Evolutionary conservation across 441 rosid species (phyloP).

Genomic region (Eruca vesicaria): DNA sequence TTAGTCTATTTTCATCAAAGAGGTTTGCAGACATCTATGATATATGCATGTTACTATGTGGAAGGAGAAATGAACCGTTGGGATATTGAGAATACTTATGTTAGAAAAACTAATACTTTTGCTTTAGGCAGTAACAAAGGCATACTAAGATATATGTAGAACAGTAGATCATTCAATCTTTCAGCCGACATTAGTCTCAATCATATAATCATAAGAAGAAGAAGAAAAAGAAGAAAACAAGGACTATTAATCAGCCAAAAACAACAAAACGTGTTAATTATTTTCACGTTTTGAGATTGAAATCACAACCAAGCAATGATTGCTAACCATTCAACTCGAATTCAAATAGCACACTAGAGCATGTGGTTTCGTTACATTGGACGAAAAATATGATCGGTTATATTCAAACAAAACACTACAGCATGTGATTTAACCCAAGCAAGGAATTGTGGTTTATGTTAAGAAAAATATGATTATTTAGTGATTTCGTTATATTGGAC

Average conservation of each 20-base stretch:
- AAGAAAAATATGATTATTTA: too few relatives aligned
- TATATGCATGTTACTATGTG: neutral
- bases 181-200: neutral
- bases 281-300: neutral
- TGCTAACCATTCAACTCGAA: neutral
- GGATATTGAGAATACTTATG: too few relatives aligned
- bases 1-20: neutral
- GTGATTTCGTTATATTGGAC: too few relatives aligned
- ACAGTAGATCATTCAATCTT: neutral
- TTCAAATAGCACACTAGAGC: neutral
- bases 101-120: neutral
- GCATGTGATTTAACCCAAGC: too few relatives aligned
- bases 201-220: neutral
- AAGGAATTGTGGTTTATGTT: too few relatives aligned
- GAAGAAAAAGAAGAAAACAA: neutral
- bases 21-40: neutral
- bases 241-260: neutral
- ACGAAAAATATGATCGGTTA: too few relatives aligned
- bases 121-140: neutral
- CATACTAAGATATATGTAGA: neutral
- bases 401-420: neutral
- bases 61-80: neutral
- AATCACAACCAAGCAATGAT: neutral
- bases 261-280: neutral
- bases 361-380: too few relatives aligned